Evolutionary conservation across 2,329 filamentous ascomycete genomes (phyloP).

Genomic region (Hypoxylon sp.): DNA sequence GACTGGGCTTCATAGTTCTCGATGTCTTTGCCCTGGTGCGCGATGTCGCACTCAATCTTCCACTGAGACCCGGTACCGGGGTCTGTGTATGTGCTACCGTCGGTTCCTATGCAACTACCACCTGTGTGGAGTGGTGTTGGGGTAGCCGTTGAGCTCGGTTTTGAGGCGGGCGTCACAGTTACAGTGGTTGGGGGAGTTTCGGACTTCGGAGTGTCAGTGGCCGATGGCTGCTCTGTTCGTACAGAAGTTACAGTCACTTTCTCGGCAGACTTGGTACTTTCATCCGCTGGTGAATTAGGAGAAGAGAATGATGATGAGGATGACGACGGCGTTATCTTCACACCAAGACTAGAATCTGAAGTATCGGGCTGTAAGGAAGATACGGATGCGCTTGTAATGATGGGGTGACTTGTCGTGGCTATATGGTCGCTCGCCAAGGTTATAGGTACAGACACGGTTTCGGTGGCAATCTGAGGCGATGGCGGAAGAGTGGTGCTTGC

Average conservation of each 20-base stretch:
- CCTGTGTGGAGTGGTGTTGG: conserved; percentile 2
- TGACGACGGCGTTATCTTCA: neutral
- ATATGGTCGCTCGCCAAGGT: conserved; percentile 23
- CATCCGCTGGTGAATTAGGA: conserved; percentile 3
- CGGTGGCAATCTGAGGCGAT: conserved; percentile 26
- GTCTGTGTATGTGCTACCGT: conserved; percentile 49
- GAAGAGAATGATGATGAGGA: neutral
- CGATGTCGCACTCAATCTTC: conserved; percentile 43
- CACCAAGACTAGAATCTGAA: neutral
- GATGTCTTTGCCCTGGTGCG: conserved; percentile 49
- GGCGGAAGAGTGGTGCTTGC: conserved; percentile 39
- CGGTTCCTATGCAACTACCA: conserved; percentile 39
- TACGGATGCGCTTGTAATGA: neutral
- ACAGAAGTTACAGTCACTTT: conserved; percentile 20
- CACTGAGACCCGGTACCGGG: conserved; percentile 39
- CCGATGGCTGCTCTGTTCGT: conserved; percentile 13
- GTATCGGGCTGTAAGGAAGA: neutral
- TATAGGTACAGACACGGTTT: conserved; percentile 35
- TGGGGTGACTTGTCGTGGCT: conserved; percentile 7
- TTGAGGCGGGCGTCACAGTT: conserved; percentile 9
- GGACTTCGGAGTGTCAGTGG: conserved; percentile 29
- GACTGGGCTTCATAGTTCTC: conserved; percentile 44
- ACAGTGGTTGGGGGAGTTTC: conserved; percentile 5
- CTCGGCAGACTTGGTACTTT: conserved; percentile 7
- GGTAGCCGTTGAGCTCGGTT: conserved; percentile 10